Evolutionary conservation across 176 grass and related monocot species (phyloP).

Genomic region (Triticum dicoccoides): DNA sequence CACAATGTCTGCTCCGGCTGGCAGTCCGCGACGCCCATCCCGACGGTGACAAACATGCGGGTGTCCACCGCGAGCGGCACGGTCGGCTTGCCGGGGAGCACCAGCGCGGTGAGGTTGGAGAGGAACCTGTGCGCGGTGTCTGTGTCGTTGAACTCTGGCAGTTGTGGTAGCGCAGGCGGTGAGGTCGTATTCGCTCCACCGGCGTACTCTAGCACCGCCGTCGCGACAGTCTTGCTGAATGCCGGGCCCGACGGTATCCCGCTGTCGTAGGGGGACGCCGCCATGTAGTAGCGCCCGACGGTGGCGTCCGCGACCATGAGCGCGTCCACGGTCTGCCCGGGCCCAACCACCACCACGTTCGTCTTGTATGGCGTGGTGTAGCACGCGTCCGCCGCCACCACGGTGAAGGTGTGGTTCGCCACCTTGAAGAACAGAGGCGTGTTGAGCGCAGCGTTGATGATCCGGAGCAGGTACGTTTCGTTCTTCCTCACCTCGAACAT

Average conservation of each 20-base stretch:
- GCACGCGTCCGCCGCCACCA: conserved; percentile 53
- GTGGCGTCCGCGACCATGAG: conserved; percentile 39
- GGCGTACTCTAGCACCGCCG: conserved; percentile 43
- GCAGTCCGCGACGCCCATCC: conserved; percentile 45
- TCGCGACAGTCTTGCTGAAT: conserved; percentile 8
- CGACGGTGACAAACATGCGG: conserved; percentile 57
- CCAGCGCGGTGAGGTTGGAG: conserved; percentile 50
- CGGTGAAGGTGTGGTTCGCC: conserved; percentile 55
- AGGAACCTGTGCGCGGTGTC: conserved; percentile 37
- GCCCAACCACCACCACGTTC: conserved; percentile 43
- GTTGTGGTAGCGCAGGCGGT: neutral
- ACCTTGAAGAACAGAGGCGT: conserved; percentile 67
- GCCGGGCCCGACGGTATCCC: neutral
- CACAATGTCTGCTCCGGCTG: conserved; percentile 33
- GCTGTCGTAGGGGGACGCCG: conserved; percentile 43
- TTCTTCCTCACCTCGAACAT: conserved; percentile 38
- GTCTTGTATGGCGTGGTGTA: conserved; percentile 70
- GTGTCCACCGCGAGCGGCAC: conserved; percentile 47
- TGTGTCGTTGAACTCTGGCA: conserved; percentile 33
- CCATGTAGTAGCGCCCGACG: conserved; percentile 45
- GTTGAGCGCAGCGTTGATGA: conserved; percentile 72
- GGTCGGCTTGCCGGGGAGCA: conserved; percentile 24
- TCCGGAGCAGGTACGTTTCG: conserved; percentile 49
- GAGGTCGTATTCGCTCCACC: neutral
- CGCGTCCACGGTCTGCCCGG: conserved; percentile 70